Conservation (phyloP, 1,284 basidiomycete genomes). For the Ceratobasidium sp. region DNA sequence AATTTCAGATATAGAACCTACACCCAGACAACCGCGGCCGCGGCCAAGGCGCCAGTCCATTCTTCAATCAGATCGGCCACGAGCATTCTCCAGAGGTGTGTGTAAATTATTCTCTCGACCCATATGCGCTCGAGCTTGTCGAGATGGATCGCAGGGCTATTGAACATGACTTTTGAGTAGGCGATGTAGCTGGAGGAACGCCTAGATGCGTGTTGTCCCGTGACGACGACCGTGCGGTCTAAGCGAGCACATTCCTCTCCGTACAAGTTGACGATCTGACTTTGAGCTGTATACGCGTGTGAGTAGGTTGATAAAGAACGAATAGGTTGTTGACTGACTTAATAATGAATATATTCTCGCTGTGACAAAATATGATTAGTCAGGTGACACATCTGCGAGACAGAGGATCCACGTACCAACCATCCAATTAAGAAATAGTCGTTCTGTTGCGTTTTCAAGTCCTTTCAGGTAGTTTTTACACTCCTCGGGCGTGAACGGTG, state of each 20-base stretch:
- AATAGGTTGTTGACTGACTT: not conserved
- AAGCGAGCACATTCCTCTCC: constrained; percentile 26
- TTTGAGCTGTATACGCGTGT: constrained; percentile 20
- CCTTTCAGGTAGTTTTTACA: constrained; percentile 28
- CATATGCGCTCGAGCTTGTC: constrained; percentile 26
- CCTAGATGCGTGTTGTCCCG: constrained; percentile 1
- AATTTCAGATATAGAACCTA: not conserved
- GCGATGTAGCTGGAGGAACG: constrained; percentile 1
- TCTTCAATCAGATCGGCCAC: constrained; percentile 24
- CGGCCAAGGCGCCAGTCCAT: constrained; percentile 26
- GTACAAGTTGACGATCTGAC: constrained; percentile 31
- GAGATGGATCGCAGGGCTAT: constrained; percentile 12
- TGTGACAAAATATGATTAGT: constrained; percentile 8
- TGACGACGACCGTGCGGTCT: constrained; percentile 17
- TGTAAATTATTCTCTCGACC: constrained; percentile 40
- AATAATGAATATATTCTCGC: constrained; percentile 26
- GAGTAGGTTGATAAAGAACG: not conserved
- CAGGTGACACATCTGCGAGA: not conserved
- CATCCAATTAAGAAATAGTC: constrained; percentile 22
- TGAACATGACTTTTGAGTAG: constrained; percentile 11
- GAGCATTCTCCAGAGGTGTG: constrained; percentile 34
- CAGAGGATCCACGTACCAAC: constrained; percentile 6
- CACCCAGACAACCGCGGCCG: constrained; percentile 33
- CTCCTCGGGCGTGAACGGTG: constrained; percentile 31
- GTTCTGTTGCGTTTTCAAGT: constrained; percentile 10